Evolutionary conservation across 1,284 basidiomycete genomes (phyloP).

Genomic region (Boletus albobrunnescens): DNA sequence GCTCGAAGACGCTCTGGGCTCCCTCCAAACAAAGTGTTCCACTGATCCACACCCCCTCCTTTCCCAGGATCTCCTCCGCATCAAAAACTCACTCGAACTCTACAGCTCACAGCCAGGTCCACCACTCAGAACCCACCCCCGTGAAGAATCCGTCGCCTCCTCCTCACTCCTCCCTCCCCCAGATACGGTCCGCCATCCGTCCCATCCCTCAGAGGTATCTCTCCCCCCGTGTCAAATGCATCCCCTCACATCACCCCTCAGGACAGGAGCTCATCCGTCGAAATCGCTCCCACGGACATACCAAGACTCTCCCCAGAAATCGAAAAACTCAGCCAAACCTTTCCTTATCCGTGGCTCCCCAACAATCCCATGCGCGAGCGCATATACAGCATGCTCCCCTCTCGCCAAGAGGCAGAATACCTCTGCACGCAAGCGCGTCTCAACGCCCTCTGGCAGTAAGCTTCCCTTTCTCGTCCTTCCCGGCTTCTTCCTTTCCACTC

Average conservation of each 20-base stretch:
- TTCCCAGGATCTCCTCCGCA: conserved; percentile 49
- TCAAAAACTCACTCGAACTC: conserved; percentile 65
- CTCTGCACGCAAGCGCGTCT: conserved; percentile 57
- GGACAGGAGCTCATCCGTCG: conserved; percentile 28
- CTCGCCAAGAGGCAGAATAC: conserved; percentile 49
- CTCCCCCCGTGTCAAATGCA: neutral
- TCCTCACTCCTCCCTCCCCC: conserved; percentile 11
- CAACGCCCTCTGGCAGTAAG: conserved; percentile 70
- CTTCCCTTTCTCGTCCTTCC: neutral
- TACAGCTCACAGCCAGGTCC: conserved; percentile 41
- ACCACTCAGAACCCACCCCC: neutral
- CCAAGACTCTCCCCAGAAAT: conserved; percentile 47
- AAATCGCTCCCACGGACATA: conserved; percentile 18
- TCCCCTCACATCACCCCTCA: conserved; percentile 2
- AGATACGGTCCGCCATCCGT: neutral
- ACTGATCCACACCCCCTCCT: conserved; percentile 55
- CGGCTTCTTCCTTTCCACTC: conserved; percentile 7
- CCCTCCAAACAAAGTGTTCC: conserved; percentile 27
- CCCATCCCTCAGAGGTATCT: conserved; percentile 27
- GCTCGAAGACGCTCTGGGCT: conserved; percentile 59
- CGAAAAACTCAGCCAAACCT: conserved; percentile 54
- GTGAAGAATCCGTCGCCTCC: conserved; percentile 18
- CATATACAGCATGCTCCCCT: conserved; percentile 57
- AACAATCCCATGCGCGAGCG: conserved; percentile 52
- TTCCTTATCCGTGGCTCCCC: conserved; percentile 59